phyloP scores from a whole-genome alignment of 768 basidiomycete species.

The Daedaleopsis sinensis region DNA sequence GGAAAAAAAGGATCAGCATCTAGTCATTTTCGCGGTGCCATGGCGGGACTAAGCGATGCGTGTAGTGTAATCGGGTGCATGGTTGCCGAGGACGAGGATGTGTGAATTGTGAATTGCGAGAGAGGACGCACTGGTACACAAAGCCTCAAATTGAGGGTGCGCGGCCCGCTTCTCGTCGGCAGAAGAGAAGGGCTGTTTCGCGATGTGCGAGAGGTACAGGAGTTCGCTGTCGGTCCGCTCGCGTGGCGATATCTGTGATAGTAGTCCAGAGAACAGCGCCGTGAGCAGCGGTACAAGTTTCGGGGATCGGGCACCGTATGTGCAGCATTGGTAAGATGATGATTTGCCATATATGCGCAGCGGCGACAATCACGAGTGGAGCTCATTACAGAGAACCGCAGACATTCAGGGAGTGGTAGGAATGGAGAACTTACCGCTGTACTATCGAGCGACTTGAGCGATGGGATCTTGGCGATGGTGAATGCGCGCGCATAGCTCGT shows the following conservation, averaged over 20 bases:
- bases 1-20: not conserved
- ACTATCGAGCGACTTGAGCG: conserved; percentile 64
- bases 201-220: conserved; percentile 75
- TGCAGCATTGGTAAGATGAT: not conserved
- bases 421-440: conserved; percentile 49
- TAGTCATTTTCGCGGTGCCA: not conserved
- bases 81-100: too few relatives aligned
- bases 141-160: conserved; percentile 67
- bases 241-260: conserved; percentile 59
- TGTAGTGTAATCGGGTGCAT: too few relatives aligned
- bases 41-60: too few relatives aligned
- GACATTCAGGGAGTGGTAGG: not conserved
- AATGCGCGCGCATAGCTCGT: conserved; percentile 49
- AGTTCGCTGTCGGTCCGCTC: conserved; percentile 83
- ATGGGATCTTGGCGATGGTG: conserved; percentile 68
- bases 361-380: too few relatives aligned
- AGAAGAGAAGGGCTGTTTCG: conserved; percentile 43
- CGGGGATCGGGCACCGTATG: not conserved
- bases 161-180: conserved; percentile 46
- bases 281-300: conserved; percentile 12
- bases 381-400: not conserved
- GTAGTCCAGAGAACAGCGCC: not conserved
- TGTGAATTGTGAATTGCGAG: not conserved
- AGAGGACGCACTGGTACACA: conserved; percentile 60
- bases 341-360: too few relatives aligned